phyloP scores from a whole-genome alignment of 1,139 yeast species.

The Debaryomycetaceae sp. region DNA sequence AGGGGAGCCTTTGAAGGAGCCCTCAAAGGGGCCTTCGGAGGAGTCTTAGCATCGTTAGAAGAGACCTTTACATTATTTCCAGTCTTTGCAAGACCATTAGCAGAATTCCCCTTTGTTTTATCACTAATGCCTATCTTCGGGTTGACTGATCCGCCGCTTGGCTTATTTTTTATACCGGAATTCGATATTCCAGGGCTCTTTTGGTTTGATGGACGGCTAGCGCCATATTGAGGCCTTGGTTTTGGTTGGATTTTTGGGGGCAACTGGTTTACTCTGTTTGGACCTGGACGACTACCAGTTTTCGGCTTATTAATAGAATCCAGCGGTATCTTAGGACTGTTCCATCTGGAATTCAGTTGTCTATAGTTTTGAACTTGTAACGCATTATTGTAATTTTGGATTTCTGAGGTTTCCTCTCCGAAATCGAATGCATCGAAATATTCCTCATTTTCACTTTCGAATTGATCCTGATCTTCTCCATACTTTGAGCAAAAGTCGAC shows the following conservation, averaged over 20 bases:
- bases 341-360: neutral
- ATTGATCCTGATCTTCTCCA: slow-evolving; percentile 12
- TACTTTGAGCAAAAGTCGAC: slow-evolving; percentile 21
- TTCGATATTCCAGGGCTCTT: no score
- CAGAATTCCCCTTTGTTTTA: no score
- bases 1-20: no score
- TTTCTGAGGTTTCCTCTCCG: slow-evolving; percentile 2
- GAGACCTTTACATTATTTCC: no score
- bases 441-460: neutral
- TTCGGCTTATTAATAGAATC: neutral
- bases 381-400: slow-evolving; percentile 5
- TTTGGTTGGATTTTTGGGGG: neutral
- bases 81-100: no score
- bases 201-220: no score
- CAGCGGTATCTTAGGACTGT: neutral
- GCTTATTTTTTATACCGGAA: no score
- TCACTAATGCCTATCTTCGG: no score
- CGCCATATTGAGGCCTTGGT: no score
- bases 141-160: no score
- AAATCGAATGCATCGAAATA: neutral
- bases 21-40: no score
- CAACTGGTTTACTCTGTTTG: neutral
- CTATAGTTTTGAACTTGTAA: slow-evolving; percentile 2
- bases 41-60: no score
- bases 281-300: neutral